Conservation (phyloP, 345 rosid genomes). For the Brassica nigra region DNA sequence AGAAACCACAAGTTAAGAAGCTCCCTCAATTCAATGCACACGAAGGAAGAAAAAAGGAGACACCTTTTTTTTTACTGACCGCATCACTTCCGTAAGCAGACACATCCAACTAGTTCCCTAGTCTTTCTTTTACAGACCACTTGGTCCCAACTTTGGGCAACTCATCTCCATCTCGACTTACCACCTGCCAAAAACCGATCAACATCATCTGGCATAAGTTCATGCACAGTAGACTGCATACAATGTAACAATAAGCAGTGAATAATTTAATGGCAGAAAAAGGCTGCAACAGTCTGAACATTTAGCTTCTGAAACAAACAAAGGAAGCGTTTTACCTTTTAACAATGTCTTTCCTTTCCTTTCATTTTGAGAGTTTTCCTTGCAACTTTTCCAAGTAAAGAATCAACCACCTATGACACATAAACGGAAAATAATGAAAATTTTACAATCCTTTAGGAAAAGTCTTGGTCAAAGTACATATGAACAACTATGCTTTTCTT, state of each 20-base stretch:
- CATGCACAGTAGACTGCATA: too few relatives aligned
- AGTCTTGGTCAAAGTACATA: constrained; percentile 56
- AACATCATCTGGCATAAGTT: too few relatives aligned
- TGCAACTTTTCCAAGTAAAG: too few relatives aligned
- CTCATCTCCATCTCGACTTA: constrained; percentile 62
- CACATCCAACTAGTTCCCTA: constrained; percentile 59
- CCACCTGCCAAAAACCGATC: constrained; percentile 57
- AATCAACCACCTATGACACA: too few relatives aligned
- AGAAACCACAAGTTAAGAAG: neutral
- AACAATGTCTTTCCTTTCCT: too few relatives aligned
- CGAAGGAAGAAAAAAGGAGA: constrained; percentile 9
- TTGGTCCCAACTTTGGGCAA: constrained; percentile 57
- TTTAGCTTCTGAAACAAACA: too few relatives aligned
- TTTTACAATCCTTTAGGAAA: too few relatives aligned
- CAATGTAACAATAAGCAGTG: too few relatives aligned
- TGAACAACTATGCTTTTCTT: constrained; percentile 56
- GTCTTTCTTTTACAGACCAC: constrained; percentile 83
- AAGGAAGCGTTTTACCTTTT: too few relatives aligned
- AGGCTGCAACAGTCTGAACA: neutral
- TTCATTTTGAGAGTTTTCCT: neutral
- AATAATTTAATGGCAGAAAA: too few relatives aligned
- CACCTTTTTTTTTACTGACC: constrained; percentile 60
- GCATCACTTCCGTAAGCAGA: constrained; percentile 44
- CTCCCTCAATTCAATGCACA: neutral
- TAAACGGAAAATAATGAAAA: too few relatives aligned